phyloP scores from a whole-genome alignment of 306 rosid species.

The Benincasa hispida region DNA sequence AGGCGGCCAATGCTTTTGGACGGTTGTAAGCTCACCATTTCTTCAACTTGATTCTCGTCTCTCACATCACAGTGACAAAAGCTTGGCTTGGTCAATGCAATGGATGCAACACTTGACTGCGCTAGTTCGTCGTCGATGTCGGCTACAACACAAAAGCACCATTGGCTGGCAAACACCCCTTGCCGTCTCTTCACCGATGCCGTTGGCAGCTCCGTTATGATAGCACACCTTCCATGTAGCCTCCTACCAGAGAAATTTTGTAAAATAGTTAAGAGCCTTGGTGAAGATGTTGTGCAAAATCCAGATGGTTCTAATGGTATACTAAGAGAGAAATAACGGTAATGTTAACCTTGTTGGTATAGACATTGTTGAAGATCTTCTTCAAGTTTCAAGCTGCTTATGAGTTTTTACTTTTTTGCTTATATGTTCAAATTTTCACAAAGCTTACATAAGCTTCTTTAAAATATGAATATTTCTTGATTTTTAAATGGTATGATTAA shows the following conservation, averaged over 20 bases:
- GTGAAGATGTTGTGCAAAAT: background rate
- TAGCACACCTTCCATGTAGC: slow-evolving; percentile 64
- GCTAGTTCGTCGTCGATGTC: slow-evolving; percentile 71
- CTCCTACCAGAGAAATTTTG: background rate
- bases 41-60: slow-evolving; percentile 29
- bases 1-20: slow-evolving; percentile 42
- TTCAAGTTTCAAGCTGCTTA: background rate
- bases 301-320: background rate
- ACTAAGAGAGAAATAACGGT: background rate
- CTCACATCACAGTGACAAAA: slow-evolving; percentile 73
- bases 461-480: too few relatives aligned
- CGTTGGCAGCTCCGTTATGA: slow-evolving; percentile 68
- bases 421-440: background rate
- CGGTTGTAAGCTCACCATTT: slow-evolving; percentile 24
- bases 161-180: slow-evolving; percentile 41
- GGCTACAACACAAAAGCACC: slow-evolving; percentile 55
- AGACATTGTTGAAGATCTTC: slow-evolving; percentile 16
- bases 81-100: slow-evolving; percentile 25
- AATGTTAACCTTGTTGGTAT: slow-evolving; percentile 34
- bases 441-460: background rate
- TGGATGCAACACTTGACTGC: slow-evolving; percentile 25
- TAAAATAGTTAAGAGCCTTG: background rate
- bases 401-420: background rate
- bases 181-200: slow-evolving; percentile 67
- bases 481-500: too few relatives aligned